Conservation (phyloP, 306 rosid species). For the Medicago lupulina region DNA sequence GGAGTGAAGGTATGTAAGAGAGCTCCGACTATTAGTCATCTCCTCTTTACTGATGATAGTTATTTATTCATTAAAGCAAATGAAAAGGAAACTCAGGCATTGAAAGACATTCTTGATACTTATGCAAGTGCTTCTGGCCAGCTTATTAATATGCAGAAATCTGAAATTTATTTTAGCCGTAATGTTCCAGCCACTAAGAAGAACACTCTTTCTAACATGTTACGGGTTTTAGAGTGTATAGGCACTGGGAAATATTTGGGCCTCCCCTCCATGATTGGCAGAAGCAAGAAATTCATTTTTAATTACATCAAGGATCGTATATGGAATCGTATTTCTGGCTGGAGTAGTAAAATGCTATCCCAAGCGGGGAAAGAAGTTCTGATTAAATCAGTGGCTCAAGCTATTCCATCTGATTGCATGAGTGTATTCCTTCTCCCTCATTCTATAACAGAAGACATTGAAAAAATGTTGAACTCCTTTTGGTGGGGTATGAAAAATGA, state of each 20-base stretch:
- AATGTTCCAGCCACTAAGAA: no score
- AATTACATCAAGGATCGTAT: background rate
- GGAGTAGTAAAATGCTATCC: background rate
- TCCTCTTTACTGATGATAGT: no score
- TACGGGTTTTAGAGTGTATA: background rate
- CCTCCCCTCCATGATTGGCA: background rate
- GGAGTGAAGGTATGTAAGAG: no score
- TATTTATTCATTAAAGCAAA: no score
- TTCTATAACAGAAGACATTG: background rate
- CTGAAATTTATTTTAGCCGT: no score
- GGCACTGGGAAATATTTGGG: background rate
- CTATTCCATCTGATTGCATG: background rate
- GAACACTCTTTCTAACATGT: no score
- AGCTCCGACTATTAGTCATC: no score
- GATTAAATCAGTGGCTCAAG: background rate
- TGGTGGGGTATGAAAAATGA: background rate
- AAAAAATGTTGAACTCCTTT: background rate
- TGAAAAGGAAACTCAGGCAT: no score
- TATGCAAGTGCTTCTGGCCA: no score
- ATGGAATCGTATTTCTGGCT: background rate
- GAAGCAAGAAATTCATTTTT: background rate
- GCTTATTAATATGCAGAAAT: no score
- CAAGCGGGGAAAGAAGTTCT: background rate
- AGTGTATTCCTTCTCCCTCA: background rate
- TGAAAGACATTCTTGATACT: no score